Base-by-base conservation (phyloP, 78 protist species). In the Planoprotostelium fungivorum region DNA sequence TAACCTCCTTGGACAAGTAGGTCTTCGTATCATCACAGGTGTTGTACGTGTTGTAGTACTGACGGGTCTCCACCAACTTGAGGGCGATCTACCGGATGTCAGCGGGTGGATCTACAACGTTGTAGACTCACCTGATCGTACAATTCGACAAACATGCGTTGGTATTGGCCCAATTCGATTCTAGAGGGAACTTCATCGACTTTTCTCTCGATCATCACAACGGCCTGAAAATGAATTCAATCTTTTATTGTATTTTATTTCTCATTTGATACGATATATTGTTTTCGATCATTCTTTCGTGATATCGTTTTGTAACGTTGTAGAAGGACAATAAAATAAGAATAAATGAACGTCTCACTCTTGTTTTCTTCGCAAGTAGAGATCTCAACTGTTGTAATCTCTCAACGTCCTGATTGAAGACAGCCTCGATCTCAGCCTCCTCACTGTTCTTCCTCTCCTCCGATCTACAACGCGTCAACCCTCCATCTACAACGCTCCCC, bases 111-210 rank as follows among this genome's bases (percentile, higher is more conserved):
- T n/a, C n/a, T n/a, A n/a, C n/a, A n/a, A n/a, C n/a, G n/a, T n/a
- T n/a, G n/a, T n/a, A n/a, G n/a, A n/a, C n/a, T 25, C 5, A 51
- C 73, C 92, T 97, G 97, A 36, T 95, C 98, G 84, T 97, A 95
- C 0, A 98, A 92, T 84, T 98, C 99, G 16, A 90, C 87, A 86
- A 98, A 97, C 34, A 97, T 95, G 37, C 94, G 84, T 88, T 97
- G 98, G 88, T 97, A 98, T 91, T 98, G 99, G 39, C 87, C 1
- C 0, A 98, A 94, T 93, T 98, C 99, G 0, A 96, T 88, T n/a
- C 99, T 92, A 16, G 94, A 89, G 10, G 99, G 99, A 35, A 97
- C 28, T 29, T 95, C 96, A 35, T 98, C 99, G 0, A 98, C 63
- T 36, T 87, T 31, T 16, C 98, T 89, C 89, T 96, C 89, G 73